phyloP scores from a whole-genome alignment of 345 rosid species.

The Eutrema yunnanense region DNA sequence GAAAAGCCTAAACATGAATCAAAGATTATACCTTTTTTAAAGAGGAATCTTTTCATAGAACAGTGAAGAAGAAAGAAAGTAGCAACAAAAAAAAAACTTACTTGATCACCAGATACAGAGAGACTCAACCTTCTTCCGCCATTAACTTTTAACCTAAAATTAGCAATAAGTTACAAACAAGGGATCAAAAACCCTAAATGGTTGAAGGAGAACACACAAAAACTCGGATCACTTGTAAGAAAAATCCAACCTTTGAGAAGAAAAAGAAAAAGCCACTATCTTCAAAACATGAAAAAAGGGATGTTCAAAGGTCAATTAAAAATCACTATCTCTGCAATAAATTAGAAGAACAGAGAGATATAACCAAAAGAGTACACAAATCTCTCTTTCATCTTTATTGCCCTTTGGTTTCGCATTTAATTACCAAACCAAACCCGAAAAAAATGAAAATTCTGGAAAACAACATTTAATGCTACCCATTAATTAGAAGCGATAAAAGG shows the following conservation, averaged over 20 bases:
- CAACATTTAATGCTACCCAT: constrained; percentile 13
- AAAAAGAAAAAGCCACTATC: background rate
- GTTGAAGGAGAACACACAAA: background rate
- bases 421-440: constrained; percentile 29
- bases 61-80: constrained; percentile 4
- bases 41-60: constrained; percentile 4
- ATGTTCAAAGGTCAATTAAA: constrained; percentile 28
- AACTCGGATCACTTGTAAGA: background rate
- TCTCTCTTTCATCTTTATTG: constrained; percentile 36
- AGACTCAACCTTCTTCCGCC: constrained; percentile 19
- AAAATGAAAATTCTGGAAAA: constrained; percentile 14
- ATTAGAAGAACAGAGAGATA: constrained; percentile 17
- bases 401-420: constrained; percentile 41
- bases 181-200: background rate
- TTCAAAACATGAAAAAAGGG: background rate
- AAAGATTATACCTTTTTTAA: constrained; percentile 16
- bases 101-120: constrained; percentile 18
- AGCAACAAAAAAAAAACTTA: constrained; percentile 2
- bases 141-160: constrained; percentile 8
- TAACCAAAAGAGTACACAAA: constrained; percentile 21
- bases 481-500: background rate
- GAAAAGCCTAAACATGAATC: constrained; percentile 9
- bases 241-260: constrained; percentile 5
- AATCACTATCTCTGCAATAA: constrained; percentile 33
- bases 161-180: background rate